These are phyloP conservation scores for Cytospora mali DNA, from an alignment of 2,329 filamentous ascomycete species.

Conservation along the genomic window DNA sequence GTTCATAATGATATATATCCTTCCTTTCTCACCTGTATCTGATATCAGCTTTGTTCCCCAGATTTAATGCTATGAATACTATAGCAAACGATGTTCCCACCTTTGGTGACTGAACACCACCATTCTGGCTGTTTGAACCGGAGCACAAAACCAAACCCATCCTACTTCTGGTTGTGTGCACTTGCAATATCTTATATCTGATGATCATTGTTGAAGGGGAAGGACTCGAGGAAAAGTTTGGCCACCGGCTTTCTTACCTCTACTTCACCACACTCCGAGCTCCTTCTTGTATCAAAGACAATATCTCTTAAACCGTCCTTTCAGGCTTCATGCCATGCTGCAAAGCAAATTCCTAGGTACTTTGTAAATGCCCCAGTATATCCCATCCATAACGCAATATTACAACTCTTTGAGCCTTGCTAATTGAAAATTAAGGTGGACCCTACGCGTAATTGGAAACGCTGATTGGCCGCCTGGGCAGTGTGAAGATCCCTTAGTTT, in stretches of 20 bases:
- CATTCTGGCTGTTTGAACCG: background rate
- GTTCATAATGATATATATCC: background rate
- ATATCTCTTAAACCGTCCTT: background rate
- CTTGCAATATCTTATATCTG: background rate
- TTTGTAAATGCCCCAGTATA: background rate
- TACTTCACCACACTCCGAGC: background rate
- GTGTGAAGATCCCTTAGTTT: background rate
- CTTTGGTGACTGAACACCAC: background rate
- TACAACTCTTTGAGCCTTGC: background rate
- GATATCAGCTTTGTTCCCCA: background rate
- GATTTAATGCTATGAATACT: background rate
- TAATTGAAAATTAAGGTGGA: slow-evolving; percentile 10
- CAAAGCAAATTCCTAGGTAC: background rate
- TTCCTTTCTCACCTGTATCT: background rate
- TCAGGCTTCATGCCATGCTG: background rate
- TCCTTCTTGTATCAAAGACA: background rate
- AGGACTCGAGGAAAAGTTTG: background rate
- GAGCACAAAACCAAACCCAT: background rate
- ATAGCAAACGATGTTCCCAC: background rate
- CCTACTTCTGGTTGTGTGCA: background rate
- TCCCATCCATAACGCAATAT: no score
- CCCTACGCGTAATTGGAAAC: background rate
- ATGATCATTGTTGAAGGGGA: background rate
- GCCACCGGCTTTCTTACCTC: slow-evolving; percentile 3
- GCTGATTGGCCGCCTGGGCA: background rate